Evolutionary conservation across 345 rosid genomes (phyloP).

Genomic region (Arabis hirsuta): DNA sequence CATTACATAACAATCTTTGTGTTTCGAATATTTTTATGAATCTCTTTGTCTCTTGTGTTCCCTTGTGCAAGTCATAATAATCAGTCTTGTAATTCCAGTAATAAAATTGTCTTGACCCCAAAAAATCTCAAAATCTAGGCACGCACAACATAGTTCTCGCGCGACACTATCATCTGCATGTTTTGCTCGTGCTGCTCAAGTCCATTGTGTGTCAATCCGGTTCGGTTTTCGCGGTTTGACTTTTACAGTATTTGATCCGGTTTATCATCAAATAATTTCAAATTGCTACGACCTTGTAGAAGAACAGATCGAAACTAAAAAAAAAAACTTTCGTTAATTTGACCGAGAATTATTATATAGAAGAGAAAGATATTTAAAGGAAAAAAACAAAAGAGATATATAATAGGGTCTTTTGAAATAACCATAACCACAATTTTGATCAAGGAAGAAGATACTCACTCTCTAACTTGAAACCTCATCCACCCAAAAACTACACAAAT

Average conservation of each 20-base stretch:
- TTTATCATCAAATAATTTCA: background rate
- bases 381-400: conserved; percentile 23
- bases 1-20: no score
- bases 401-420: conserved; percentile 30
- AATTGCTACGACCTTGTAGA: background rate
- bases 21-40: no score
- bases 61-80: no score
- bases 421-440: conserved; percentile 45
- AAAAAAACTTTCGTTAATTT: no score
- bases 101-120: background rate
- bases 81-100: background rate
- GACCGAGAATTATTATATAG: no score
- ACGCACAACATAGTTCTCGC: background rate
- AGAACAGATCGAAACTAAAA: no score
- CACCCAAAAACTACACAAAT: conserved; percentile 44
- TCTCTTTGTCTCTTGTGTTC: no score
- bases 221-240: background rate
- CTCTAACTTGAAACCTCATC: conserved; percentile 41
- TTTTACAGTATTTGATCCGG: background rate
- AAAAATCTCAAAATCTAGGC: background rate
- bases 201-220: background rate
- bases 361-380: conserved; percentile 12
- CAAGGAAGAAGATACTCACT: conserved; percentile 35
- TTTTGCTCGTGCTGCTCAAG: background rate
- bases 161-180: background rate